Evolutionary conservation across 768 basidiomycete species (phyloP).

Genomic region (Lanmaoa pseudosensibilis): DNA sequence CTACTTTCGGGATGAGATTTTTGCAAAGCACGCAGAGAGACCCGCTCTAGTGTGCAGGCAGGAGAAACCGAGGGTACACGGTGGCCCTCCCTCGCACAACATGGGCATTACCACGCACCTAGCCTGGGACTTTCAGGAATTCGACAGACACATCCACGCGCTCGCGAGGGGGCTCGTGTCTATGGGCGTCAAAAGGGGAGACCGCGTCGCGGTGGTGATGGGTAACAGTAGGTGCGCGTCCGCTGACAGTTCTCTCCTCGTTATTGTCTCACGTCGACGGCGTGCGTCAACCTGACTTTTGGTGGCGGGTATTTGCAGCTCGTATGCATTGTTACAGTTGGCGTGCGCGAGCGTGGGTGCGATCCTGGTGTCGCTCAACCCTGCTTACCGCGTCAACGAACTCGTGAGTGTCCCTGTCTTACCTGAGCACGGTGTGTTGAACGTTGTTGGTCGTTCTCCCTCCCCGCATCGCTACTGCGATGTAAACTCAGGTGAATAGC

Average conservation of each 20-base stretch:
- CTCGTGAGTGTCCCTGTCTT: slow-evolving; percentile 45
- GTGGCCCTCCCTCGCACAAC: slow-evolving; percentile 58
- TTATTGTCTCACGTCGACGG: not conserved
- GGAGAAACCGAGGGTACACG: slow-evolving; percentile 57
- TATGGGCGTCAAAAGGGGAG: slow-evolving; percentile 72
- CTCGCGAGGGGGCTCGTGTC: slow-evolving; percentile 67
- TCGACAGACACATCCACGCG: slow-evolving; percentile 63
- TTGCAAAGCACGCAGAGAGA: slow-evolving; percentile 46
- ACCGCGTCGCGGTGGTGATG: slow-evolving; percentile 79
- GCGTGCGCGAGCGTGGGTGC: slow-evolving; percentile 85
- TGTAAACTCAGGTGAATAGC: slow-evolving; percentile 49
- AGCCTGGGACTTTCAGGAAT: slow-evolving; percentile 73
- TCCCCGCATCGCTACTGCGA: not conserved
- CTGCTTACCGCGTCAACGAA: slow-evolving; percentile 72
- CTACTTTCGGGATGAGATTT: slow-evolving; percentile 61
- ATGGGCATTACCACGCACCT: slow-evolving; percentile 50
- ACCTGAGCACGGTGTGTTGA: not conserved
- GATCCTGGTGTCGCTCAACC: slow-evolving; percentile 80
- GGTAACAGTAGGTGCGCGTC: slow-evolving; percentile 73
- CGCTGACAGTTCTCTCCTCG: not conserved
- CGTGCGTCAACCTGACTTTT: not conserved
- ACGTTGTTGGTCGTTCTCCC: not conserved
- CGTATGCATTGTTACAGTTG: slow-evolving; percentile 83
- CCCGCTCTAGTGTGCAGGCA: slow-evolving; percentile 66
- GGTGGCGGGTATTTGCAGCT: slow-evolving; percentile 37